Percentiles rank a stretch among this genome's conserved stretches.
phyloP scores from a whole-genome alignment of 257 asterid species.

The Lycium barbarum region DNA sequence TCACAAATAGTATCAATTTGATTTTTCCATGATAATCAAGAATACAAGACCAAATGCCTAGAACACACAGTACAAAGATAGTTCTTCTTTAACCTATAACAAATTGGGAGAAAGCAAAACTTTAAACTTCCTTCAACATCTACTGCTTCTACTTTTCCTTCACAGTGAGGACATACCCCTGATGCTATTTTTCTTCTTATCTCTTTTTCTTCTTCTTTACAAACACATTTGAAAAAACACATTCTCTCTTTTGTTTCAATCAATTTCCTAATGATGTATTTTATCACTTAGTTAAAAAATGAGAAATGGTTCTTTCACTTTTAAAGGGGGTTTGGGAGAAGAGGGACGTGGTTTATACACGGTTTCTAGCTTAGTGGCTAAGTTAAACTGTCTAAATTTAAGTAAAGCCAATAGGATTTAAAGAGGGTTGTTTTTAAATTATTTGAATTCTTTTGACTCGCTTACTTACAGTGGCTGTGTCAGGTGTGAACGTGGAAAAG shows the following conservation, averaged over 20 bases:
- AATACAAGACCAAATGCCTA: constrained; percentile 51
- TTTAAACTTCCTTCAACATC: constrained; percentile 45
- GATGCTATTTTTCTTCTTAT: constrained; percentile 50
- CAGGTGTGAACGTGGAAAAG: no score
- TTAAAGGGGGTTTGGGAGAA: background rate
- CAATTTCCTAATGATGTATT: no score
- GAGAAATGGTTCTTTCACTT: no score
- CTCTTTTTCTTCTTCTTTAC: constrained; percentile 53
- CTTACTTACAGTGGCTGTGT: no score
- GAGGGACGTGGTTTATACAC: no score
- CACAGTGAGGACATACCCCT: constrained; percentile 62
- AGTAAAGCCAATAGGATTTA: no score
- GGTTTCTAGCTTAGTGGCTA: no score
- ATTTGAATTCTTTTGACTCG: no score
- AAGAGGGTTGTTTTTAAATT: no score
- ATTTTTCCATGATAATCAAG: constrained; percentile 5
- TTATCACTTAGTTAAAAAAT: no score
- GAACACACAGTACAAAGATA: constrained; percentile 57
- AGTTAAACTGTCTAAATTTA: no score
- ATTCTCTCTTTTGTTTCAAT: constrained; percentile 16
- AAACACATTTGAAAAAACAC: constrained; percentile 43
- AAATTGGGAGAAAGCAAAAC: constrained; percentile 55
- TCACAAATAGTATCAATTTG: no score
- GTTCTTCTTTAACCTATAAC: constrained; percentile 60
- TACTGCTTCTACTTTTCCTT: constrained; percentile 61